These are phyloP conservation scores for Dryas drummondii DNA, from an alignment of 306 rosid genomes.

Conservation along the genomic window DNA sequence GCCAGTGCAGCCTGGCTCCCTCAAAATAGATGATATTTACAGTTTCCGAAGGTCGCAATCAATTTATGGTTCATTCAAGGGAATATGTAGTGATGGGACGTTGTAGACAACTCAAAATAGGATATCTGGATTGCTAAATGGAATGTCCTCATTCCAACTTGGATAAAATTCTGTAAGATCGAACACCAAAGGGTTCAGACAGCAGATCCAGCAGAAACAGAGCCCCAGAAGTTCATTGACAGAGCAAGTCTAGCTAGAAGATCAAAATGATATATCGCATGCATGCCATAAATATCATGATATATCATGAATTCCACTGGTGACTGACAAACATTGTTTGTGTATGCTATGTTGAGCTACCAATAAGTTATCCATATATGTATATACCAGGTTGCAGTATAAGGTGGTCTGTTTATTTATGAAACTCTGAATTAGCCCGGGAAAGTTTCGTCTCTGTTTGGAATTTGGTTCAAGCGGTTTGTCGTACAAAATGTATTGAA, in stretches of 20 bases:
- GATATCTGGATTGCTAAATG: neutral
- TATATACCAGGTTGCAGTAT: too few species aligned
- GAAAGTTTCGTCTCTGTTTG: too few species aligned
- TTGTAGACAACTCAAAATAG: slow-evolving; percentile 36
- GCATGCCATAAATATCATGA: too few species aligned
- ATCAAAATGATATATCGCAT: neutral
- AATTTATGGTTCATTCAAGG: slow-evolving; percentile 87
- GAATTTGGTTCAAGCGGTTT: too few species aligned
- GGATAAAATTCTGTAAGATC: neutral
- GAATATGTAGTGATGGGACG: slow-evolving; percentile 53
- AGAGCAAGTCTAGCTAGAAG: neutral
- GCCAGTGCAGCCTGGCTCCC: slow-evolving; percentile 32
- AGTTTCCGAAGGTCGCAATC: slow-evolving; percentile 74
- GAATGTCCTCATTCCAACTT: slow-evolving; percentile 5
- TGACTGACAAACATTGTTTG: too few species aligned
- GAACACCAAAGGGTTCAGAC: neutral
- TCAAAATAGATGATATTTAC: slow-evolving; percentile 67
- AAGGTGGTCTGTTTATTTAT: too few species aligned
- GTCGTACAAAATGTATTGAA: too few species aligned
- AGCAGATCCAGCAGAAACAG: neutral
- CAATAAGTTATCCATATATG: too few species aligned
- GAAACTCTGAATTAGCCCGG: too few species aligned
- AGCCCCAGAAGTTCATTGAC: neutral
- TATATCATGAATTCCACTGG: too few species aligned
- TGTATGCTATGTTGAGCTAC: too few species aligned